These are phyloP conservation scores for Bryum argenteum DNA, from an alignment of 225 moss, liverwort and hornwort genomes.

Conservation along the genomic window DNA sequence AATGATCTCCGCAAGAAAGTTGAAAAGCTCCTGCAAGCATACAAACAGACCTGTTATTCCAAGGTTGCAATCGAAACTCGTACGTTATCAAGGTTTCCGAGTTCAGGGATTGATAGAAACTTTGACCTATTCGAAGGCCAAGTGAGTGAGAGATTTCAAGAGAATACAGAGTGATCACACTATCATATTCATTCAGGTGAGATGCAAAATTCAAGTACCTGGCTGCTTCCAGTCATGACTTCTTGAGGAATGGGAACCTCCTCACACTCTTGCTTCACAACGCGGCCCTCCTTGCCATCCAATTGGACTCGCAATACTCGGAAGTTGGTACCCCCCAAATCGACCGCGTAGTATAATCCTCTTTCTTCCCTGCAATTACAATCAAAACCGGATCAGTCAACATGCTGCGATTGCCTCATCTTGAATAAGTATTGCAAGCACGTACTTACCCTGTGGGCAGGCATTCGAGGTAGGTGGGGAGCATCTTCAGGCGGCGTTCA, in stretches of 20 bases:
- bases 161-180: background rate
- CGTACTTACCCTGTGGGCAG: constrained; percentile 29
- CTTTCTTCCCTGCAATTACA: constrained; percentile 60
- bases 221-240: constrained; percentile 67
- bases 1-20: constrained; percentile 63
- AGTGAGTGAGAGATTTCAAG: background rate
- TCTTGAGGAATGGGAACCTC: constrained; percentile 70
- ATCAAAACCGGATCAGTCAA: background rate
- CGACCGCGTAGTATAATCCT: constrained; percentile 74
- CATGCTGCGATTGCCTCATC: too few relatives aligned
- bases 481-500: constrained; percentile 35
- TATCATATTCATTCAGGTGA: too few relatives aligned
- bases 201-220: constrained; percentile 37
- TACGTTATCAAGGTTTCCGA: too few relatives aligned
- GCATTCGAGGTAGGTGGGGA: constrained; percentile 40
- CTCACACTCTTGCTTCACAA: constrained; percentile 69
- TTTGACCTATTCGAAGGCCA: too few relatives aligned
- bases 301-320: constrained; percentile 78
- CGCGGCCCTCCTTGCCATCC: constrained; percentile 71
- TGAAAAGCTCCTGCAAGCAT: constrained; percentile 65
- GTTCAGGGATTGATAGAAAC: too few relatives aligned
- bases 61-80: too few relatives aligned
- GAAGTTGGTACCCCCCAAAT: constrained; percentile 82
- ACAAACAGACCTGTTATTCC: background rate
- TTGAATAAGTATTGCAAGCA: too few relatives aligned